A percentile compares a stretch with the other conserved stretches of the same genome.
Evolutionary conservation across 2,329 filamentous ascomycete species (phyloP).

Genomic region (Albifimbria verrucaria): DNA sequence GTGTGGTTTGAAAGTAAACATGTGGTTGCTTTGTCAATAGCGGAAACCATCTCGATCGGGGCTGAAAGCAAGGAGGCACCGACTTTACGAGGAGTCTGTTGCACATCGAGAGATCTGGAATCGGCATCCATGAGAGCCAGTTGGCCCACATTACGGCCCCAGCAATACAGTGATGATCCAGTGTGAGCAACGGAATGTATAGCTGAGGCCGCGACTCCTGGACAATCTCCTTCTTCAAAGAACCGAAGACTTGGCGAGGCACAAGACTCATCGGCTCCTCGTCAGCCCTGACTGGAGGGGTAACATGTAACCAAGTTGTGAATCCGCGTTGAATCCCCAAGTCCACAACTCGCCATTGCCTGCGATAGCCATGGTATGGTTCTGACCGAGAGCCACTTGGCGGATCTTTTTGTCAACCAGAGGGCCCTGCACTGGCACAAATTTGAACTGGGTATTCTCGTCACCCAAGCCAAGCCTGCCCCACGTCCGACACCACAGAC

Average conservation of each 20-base stretch:
- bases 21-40: conserved; percentile 85
- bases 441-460: conserved; percentile 84
- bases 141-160: conserved; percentile 93
- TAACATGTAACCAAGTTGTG: conserved; percentile 81
- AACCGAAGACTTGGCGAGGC: conserved; percentile 87
- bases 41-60: conserved; percentile 74
- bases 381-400: conserved; percentile 82
- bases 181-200: conserved; percentile 92
- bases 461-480: conserved; percentile 87
- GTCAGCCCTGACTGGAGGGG: conserved; percentile 65
- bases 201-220: conserved; percentile 83
- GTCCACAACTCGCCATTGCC: conserved; percentile 89
- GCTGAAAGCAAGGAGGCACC: conserved; percentile 71
- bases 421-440: conserved; percentile 75
- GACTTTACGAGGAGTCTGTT: conserved; percentile 78
- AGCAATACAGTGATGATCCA: conserved; percentile 77
- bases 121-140: conserved; percentile 93
- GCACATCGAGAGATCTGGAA: conserved; percentile 83
- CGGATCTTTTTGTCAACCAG: conserved; percentile 71
- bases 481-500: conserved; percentile 89
- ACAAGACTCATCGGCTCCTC: conserved; percentile 79
- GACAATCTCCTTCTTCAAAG: conserved; percentile 81
- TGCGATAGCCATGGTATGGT: conserved; percentile 83
- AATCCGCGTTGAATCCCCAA: conserved; percentile 86
- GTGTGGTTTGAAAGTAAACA: conserved; percentile 83